These are phyloP conservation scores for Wickerhamiella kazuoi DNA, from an alignment of 805 yeast species.

Conservation along the genomic window DNA sequence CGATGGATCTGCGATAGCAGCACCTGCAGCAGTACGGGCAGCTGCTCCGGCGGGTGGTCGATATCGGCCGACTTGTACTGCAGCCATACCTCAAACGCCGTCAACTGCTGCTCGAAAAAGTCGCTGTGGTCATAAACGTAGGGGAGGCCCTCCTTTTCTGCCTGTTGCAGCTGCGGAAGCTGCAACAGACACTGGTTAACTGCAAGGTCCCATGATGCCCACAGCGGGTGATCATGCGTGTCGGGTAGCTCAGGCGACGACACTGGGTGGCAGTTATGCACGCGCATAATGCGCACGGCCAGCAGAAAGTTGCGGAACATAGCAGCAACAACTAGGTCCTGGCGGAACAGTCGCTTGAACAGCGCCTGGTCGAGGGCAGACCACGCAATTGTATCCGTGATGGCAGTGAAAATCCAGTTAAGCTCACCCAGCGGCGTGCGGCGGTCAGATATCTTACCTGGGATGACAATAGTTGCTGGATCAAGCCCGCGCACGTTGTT, in stretches of 20 bases:
- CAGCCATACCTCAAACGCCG: constrained; percentile 94
- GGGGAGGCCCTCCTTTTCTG: constrained; percentile 19
- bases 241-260: constrained; percentile 90
- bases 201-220: constrained; percentile 98
- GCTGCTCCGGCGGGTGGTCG: constrained; percentile 79
- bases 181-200: constrained; percentile 76
- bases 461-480: constrained; percentile 37
- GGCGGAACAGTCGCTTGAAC: constrained; percentile 80
- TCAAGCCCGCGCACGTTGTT: constrained; percentile 33
- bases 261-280: constrained; percentile 81
- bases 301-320: constrained; percentile 78
- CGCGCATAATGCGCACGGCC: constrained; percentile 88
- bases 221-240: constrained; percentile 67
- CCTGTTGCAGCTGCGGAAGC: constrained; percentile 20
- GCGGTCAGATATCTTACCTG: constrained; percentile 82
- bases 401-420: constrained; percentile 95
- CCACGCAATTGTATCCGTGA: constrained; percentile 97
- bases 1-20: constrained; percentile 87
- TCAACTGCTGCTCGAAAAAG: constrained; percentile 86
- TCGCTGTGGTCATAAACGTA: constrained; percentile 71
- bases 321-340: constrained; percentile 93
- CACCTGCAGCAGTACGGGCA: constrained; percentile 87
- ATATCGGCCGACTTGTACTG: constrained; percentile 65
- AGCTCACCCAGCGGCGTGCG: constrained; percentile 91
- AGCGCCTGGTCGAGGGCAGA: constrained; percentile 72